phyloP scores from a whole-genome alignment of 495 filamentous ascomycete genomes.

The Oidiodendron maius region DNA sequence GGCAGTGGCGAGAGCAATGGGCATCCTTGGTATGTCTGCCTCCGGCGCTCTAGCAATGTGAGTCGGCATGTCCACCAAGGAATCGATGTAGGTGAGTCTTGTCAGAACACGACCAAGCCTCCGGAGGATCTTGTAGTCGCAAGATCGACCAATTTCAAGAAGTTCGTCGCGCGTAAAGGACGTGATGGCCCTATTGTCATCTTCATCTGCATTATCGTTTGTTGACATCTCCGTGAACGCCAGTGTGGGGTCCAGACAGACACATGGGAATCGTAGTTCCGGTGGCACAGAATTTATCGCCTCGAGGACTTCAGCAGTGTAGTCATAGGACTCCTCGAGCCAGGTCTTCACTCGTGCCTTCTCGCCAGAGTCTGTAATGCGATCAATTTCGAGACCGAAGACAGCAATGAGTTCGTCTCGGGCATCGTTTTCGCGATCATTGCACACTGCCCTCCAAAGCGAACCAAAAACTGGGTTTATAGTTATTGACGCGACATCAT shows the following conservation, averaged over 20 bases:
- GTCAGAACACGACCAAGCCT: constrained; percentile 37
- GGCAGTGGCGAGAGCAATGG: constrained; percentile 28
- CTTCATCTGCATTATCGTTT: constrained; percentile 2
- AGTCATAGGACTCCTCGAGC: constrained; percentile 43
- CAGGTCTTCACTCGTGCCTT: constrained; percentile 34
- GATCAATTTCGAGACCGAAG: constrained; percentile 30
- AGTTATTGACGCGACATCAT: constrained; percentile 33
- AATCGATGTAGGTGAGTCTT: constrained; percentile 31
- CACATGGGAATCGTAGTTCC: constrained; percentile 41
- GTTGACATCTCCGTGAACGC: constrained; percentile 19
- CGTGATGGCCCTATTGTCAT: constrained; percentile 16
- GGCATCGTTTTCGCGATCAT: constrained; percentile 30
- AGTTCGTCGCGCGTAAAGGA: constrained; percentile 33
- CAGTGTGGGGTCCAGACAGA: constrained; percentile 40
- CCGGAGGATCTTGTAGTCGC: constrained; percentile 33
- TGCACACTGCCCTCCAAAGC: constrained; percentile 41
- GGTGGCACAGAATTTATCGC: constrained; percentile 37
- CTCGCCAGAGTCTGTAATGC: constrained; percentile 21
- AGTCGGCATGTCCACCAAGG: constrained; percentile 31
- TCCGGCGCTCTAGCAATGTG: constrained; percentile 27
- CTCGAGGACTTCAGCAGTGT: constrained; percentile 29
- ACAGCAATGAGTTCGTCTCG: constrained; percentile 32
- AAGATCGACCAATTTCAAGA: constrained; percentile 40
- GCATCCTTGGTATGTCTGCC: constrained; percentile 28
- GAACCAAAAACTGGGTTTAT: constrained; percentile 42